These are phyloP conservation scores for Sarcocystis neurona DNA, from an alignment of 169 alveolate genomes.

Conservation along the genomic window DNA sequence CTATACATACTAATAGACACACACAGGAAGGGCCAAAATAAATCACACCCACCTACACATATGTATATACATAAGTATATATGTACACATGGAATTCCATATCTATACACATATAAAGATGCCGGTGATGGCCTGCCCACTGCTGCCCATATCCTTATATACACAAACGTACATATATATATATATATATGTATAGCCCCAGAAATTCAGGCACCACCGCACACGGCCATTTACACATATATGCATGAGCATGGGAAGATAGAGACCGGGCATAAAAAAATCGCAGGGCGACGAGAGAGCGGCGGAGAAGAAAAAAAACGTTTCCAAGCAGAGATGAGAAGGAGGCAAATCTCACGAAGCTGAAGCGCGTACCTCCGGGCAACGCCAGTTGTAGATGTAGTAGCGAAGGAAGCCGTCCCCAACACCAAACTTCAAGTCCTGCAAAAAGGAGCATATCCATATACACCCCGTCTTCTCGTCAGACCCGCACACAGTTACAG, in stretches of 20 bases:
- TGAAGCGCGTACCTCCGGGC: conserved; percentile 66
- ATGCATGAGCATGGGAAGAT: not conserved
- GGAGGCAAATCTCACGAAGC: not conserved
- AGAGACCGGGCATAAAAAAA: not conserved
- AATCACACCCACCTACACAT: not conserved
- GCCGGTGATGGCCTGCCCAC: not conserved
- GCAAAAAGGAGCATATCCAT: not conserved
- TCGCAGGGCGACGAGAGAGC: not conserved
- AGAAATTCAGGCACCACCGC: not conserved
- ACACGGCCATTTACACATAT: not conserved
- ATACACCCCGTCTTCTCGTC: no score
- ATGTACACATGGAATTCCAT: not conserved
- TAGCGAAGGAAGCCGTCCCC: conserved; percentile 98
- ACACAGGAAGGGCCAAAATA: not conserved
- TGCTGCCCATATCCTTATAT: not conserved
- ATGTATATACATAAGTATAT: not conserved
- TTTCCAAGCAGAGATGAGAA: not conserved
- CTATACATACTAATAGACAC: no score
- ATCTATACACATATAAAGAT: not conserved
- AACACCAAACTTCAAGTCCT: conserved; percentile 90
- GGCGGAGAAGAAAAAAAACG: not conserved
- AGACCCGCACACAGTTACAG: no score
- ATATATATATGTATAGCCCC: not conserved
- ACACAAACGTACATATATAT: not conserved
- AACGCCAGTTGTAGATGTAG: conserved; percentile 95